Percentiles rank a stretch among this genome's conserved stretches.
Evolutionary conservation across 352 stramenopile genomes (phyloP).

Genomic region (Phytophthora parvispora): DNA sequence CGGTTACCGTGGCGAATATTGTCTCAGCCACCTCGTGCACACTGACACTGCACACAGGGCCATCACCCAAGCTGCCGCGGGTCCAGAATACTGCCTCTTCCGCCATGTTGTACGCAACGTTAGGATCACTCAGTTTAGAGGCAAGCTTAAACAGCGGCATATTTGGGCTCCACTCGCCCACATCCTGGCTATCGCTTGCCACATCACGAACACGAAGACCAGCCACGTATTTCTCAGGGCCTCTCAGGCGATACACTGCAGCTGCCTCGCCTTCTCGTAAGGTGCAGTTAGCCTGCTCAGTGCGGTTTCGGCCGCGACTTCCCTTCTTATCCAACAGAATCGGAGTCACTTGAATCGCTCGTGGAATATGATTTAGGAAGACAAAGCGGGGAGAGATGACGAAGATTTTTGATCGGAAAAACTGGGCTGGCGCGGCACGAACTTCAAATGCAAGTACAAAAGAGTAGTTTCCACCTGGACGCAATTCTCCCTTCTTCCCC

Average conservation of each 20-base stretch:
- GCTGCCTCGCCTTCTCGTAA: slow-evolving; percentile 65
- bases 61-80: slow-evolving; percentile 74
- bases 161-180: slow-evolving; percentile 70
- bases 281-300: slow-evolving; percentile 45
- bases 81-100: slow-evolving; percentile 75
- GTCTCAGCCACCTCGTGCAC: slow-evolving; percentile 73
- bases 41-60: slow-evolving; percentile 72
- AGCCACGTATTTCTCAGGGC: slow-evolving; percentile 78
- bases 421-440: slow-evolving; percentile 81
- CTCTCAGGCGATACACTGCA: slow-evolving; percentile 76
- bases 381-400: slow-evolving; percentile 84
- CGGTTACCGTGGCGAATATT: slow-evolving; percentile 76
- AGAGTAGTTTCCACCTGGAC: slow-evolving; percentile 54
- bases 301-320: slow-evolving; percentile 41
- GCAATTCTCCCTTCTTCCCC: slow-evolving; percentile 78
- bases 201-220: slow-evolving; percentile 77
- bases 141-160: slow-evolving; percentile 56
- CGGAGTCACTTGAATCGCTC: slow-evolving; percentile 75
- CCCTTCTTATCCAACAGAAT: slow-evolving; percentile 87
- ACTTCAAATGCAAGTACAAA: slow-evolving; percentile 89
- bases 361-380: slow-evolving; percentile 71
- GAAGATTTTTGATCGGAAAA: slow-evolving; percentile 87
- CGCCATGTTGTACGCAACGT: slow-evolving; percentile 51
- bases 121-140: slow-evolving; percentile 54
- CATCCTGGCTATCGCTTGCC: slow-evolving; percentile 49